These are phyloP conservation scores for Yarrowia bubula DNA, from an alignment of 805 yeast genomes.

Conservation along the genomic window DNA sequence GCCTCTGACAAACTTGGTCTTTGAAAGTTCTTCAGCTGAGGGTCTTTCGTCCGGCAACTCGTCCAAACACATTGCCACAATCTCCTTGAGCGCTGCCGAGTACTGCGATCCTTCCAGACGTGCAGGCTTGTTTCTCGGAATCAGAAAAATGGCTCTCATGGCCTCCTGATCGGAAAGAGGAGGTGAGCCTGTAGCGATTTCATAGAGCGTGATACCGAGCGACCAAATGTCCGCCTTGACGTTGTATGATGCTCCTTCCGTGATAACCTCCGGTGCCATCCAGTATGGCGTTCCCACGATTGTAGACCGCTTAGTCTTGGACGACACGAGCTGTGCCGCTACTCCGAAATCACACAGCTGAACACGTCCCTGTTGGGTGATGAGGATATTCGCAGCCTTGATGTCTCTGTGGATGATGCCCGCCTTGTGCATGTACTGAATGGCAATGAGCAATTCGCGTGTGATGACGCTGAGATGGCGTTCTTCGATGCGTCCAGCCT, in stretches of 20 bases:
- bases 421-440: constrained; percentile 76
- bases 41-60: constrained; percentile 90
- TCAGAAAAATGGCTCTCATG: constrained; percentile 87
- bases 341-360: constrained; percentile 97
- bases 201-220: constrained; percentile 88
- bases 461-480: constrained; percentile 76
- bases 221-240: constrained; percentile 98
- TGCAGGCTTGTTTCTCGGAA: constrained; percentile 91
- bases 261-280: constrained; percentile 58
- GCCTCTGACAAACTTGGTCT: constrained; percentile 66
- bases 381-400: constrained; percentile 92
- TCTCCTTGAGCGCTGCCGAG: constrained; percentile 72
- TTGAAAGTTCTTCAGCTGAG: constrained; percentile 77
- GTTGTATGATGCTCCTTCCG: constrained; percentile 45
- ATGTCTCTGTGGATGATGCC: constrained; percentile 96
- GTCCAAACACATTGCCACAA: constrained; percentile 87
- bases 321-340: constrained; percentile 84
- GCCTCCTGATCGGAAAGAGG: constrained; percentile 97
- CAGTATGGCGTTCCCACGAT: constrained; percentile 68
- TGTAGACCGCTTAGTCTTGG: constrained; percentile 77
- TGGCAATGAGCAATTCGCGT: constrained; percentile 75
- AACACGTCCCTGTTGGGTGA: constrained; percentile 84
- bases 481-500: constrained; percentile 88
- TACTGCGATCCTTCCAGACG: constrained; percentile 88
- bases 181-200: constrained; percentile 95